These are phyloP conservation scores for Obelidium mucronatum DNA, from an alignment of 192 early-diverging fungal genomes.

Conservation along the genomic window DNA sequence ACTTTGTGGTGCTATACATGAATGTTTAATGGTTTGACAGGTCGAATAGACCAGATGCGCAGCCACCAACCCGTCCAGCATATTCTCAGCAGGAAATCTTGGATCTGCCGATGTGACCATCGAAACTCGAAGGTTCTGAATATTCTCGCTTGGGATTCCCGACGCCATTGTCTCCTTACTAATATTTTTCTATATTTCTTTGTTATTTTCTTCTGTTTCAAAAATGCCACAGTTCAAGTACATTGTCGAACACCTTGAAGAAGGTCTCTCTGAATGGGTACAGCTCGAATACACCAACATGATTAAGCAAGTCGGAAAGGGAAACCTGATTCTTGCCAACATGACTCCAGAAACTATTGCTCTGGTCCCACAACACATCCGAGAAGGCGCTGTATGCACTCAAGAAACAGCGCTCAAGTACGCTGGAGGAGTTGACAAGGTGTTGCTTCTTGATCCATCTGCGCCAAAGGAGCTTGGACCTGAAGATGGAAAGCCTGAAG, in stretches of 20 bases:
- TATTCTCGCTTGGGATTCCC: constrained; percentile 43
- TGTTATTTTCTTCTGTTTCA: neutral
- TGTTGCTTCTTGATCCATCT: constrained; percentile 78
- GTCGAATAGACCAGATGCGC: neutral
- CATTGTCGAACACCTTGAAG: constrained; percentile 83
- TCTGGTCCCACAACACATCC: constrained; percentile 40
- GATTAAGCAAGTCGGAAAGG: constrained; percentile 62
- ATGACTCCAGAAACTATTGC: constrained; percentile 58
- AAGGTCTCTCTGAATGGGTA: constrained; percentile 35
- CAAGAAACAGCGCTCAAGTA: constrained; percentile 17
- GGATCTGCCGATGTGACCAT: constrained; percentile 33
- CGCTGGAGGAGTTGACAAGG: constrained; percentile 51
- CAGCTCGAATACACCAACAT: constrained; percentile 81
- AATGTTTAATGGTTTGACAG: neutral
- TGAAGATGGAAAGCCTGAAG: constrained; percentile 26
- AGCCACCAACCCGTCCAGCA: constrained; percentile 20
- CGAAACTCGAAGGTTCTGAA: constrained; percentile 24
- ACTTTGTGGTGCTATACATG: constrained; percentile 8
- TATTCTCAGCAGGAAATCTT: constrained; percentile 25
- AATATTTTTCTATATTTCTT: no score
- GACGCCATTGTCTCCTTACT: neutral
- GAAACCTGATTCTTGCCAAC: constrained; percentile 67
- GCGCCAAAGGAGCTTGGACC: constrained; percentile 63
- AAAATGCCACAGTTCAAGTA: constrained; percentile 49
- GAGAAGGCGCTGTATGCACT: constrained; percentile 52